Evolutionary conservation across 1,284 basidiomycete genomes (phyloP).

Genomic region (Sporisorium scitamineum): DNA sequence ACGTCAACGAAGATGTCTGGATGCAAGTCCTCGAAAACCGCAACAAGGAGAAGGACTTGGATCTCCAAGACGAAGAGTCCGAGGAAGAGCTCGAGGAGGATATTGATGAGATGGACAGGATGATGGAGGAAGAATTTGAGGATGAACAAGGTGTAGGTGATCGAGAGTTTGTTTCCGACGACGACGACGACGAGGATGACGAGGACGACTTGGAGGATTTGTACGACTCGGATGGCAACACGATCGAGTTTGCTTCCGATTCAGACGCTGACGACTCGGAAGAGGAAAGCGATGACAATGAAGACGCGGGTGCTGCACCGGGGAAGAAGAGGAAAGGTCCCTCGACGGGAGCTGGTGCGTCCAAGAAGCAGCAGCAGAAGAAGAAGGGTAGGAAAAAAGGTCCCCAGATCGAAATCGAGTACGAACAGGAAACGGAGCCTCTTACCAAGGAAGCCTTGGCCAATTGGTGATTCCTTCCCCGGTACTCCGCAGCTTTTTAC

Average conservation of each 20-base stretch:
- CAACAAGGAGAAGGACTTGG: slow-evolving; percentile 44
- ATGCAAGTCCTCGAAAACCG: slow-evolving; percentile 72
- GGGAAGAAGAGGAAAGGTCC: slow-evolving; percentile 19
- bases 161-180: slow-evolving; percentile 65
- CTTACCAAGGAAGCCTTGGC: slow-evolving; percentile 70
- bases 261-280: slow-evolving; percentile 35
- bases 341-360: neutral
- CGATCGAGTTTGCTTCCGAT: slow-evolving; percentile 5
- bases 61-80: slow-evolving; percentile 63
- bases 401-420: slow-evolving; percentile 86
- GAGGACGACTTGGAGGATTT: slow-evolving; percentile 48
- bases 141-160: slow-evolving; percentile 58
- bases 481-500: neutral
- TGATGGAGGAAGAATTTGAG: slow-evolving; percentile 61
- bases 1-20: slow-evolving; percentile 99
- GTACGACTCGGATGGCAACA: slow-evolving; percentile 32
- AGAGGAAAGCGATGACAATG: slow-evolving; percentile 15
- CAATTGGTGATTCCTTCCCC: slow-evolving; percentile 51
- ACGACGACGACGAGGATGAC: slow-evolving; percentile 63
- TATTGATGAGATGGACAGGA: slow-evolving; percentile 59
- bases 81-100: slow-evolving; percentile 66
- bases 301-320: neutral
- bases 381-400: slow-evolving; percentile 23
- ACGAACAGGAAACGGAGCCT: slow-evolving; percentile 89
- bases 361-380: slow-evolving; percentile 3